A percentile compares a stretch with the other conserved stretches of the same genome.
Evolutionary conservation across 352 stramenopile species (phyloP).

Genomic region (Phytophthora macrochlamydospora): DNA sequence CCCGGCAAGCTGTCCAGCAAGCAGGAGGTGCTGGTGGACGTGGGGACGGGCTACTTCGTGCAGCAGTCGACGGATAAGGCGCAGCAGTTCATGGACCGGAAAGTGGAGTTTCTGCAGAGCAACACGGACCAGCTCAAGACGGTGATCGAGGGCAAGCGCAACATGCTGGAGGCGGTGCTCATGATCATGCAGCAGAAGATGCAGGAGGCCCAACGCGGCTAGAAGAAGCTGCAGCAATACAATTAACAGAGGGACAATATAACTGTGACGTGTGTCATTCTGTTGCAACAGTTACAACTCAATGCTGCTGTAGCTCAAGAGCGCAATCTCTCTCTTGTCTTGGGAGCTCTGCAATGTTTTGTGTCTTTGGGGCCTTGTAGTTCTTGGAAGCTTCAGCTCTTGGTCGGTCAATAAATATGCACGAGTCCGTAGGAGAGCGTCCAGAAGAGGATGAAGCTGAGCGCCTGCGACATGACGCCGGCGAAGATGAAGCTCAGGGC

Average conservation of each 20-base stretch:
- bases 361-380: not conserved
- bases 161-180: slow-evolving; percentile 82
- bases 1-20: slow-evolving; percentile 88
- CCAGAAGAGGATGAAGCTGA: slow-evolving; percentile 91
- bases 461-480: slow-evolving; percentile 71
- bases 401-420: slow-evolving; percentile 86
- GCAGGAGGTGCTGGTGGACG: slow-evolving; percentile 91
- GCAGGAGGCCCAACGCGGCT: slow-evolving; percentile 39
- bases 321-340: not conserved
- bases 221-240: slow-evolving; percentile 9
- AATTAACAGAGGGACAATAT: slow-evolving; percentile 18
- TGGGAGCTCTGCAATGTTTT: slow-evolving; percentile 2
- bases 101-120: slow-evolving; percentile 91
- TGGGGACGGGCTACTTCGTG: slow-evolving; percentile 96
- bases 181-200: slow-evolving; percentile 89
- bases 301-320: not conserved
- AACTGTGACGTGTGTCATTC: not conserved
- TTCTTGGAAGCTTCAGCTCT: slow-evolving; percentile 1
- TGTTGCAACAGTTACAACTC: not conserved
- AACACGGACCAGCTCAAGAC: slow-evolving; percentile 94
- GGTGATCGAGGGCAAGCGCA: slow-evolving; percentile 80
- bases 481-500: slow-evolving; percentile 70
- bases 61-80: slow-evolving; percentile 92
- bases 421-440: slow-evolving; percentile 88
- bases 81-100: slow-evolving; percentile 92